A percentile compares a stretch with the other conserved stretches of the same genome.
Evolutionary conservation across 2,329 filamentous ascomycete species (phyloP).

Genomic region (Beauveria scarabaeidicola): DNA sequence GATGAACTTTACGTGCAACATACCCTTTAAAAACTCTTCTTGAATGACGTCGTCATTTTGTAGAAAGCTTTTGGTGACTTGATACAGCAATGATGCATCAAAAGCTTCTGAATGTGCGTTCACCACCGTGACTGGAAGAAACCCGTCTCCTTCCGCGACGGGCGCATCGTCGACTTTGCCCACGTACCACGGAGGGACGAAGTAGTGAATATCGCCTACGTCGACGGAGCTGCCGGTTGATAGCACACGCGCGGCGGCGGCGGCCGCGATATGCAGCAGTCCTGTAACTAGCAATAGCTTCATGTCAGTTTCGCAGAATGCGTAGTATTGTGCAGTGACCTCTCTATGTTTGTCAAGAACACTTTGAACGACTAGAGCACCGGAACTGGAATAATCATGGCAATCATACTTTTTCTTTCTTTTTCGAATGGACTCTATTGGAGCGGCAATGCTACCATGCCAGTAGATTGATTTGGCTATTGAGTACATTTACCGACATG

Average conservation of each 20-base stretch:
- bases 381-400: too few relatives aligned
- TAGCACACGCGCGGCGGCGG: background rate
- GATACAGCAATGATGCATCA: background rate
- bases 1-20: background rate
- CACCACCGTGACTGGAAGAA: constrained; percentile 2
- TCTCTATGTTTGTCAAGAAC: background rate
- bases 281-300: background rate
- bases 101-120: background rate
- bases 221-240: constrained; percentile 12
- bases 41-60: constrained; percentile 13
- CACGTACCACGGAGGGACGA: constrained; percentile 12
- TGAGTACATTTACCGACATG: background rate
- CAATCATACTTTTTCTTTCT: too few relatives aligned
- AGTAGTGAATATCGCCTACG: constrained; percentile 11
- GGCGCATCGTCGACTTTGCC: background rate
- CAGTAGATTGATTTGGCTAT: background rate
- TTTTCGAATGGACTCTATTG: background rate
- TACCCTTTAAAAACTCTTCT: constrained; percentile 11
- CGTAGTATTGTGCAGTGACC: background rate
- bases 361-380: background rate
- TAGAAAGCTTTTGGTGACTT: background rate
- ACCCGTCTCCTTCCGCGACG: background rate
- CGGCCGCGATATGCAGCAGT: background rate
- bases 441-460: background rate
- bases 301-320: background rate